Conservation (phyloP, 169 alveolate genomes). For the Eimeria acervulina region DNA sequence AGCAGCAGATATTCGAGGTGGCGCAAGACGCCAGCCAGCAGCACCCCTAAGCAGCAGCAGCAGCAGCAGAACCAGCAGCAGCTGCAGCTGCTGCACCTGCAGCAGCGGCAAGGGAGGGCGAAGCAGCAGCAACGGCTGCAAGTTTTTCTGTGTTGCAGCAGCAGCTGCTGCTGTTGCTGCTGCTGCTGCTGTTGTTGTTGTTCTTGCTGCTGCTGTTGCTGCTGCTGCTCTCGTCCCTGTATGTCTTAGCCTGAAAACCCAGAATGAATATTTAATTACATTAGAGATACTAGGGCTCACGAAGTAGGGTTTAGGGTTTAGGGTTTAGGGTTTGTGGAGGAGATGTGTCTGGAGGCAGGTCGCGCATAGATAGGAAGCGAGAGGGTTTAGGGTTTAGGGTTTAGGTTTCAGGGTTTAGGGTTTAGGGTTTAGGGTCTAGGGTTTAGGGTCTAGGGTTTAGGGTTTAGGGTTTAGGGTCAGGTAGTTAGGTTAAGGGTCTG, state of each 20-base stretch:
- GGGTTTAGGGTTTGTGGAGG: neutral
- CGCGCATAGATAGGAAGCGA: neutral
- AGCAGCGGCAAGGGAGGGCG: neutral
- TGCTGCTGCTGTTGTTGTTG: constrained; percentile 18
- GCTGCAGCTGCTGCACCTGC: neutral
- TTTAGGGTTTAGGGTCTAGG: neutral
- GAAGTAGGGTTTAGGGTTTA: constrained; percentile 18
- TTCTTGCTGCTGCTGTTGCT: neutral
- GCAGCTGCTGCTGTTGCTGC: neutral
- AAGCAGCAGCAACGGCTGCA: neutral
- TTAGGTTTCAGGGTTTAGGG: neutral
- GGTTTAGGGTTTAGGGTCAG: constrained; percentile 30
- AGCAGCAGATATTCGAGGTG: neutral
- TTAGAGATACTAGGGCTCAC: neutral
- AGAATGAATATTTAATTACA: neutral
- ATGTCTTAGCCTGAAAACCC: neutral
- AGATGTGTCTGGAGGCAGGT: neutral
- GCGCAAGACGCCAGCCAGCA: neutral
- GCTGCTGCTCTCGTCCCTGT: neutral
- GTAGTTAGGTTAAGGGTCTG: neutral
- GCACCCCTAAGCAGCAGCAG: constrained; percentile 28
- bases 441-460: constrained; percentile 6
- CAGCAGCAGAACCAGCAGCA: neutral
- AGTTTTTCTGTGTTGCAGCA: neutral
- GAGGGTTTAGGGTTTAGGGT: neutral